A percentile compares a stretch with the other conserved stretches of the same genome.
Conservation (phyloP, 2,329 filamentous ascomycete genomes). For the Aspergillus thermomutatus region DNA sequence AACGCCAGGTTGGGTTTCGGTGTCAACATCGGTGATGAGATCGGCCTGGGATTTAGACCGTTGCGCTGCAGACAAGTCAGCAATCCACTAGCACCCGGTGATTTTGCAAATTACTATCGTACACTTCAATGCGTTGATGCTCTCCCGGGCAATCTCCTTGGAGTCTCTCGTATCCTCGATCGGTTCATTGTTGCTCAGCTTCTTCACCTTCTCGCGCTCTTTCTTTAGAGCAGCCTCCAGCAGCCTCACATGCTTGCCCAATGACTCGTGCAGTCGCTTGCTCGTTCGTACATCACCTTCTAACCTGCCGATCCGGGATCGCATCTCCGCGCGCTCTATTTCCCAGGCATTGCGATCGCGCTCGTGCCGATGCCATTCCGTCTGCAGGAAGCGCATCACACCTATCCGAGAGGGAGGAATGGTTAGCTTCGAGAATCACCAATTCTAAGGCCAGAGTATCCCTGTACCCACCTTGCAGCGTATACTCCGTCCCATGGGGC, state of each 20-base stretch:
- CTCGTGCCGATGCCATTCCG: constrained; percentile 98
- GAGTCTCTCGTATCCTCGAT: constrained; percentile 45
- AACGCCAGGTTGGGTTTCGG: constrained; percentile 45
- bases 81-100: neutral
- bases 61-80: constrained; percentile 32
- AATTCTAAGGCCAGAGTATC: neutral
- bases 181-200: constrained; percentile 49
- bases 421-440: constrained; percentile 17
- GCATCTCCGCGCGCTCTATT: constrained; percentile 99
- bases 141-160: constrained; percentile 46
- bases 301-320: constrained; percentile 88
- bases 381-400: constrained; percentile 98
- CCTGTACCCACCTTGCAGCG: constrained; percentile 59
- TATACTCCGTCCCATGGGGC: constrained; percentile 66
- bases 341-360: constrained; percentile 98
- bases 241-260: constrained; percentile 87
- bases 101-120: constrained; percentile 6
- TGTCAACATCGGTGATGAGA: constrained; percentile 46
- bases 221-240: constrained; percentile 84
- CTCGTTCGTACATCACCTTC: constrained; percentile 85
- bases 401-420: constrained; percentile 49
- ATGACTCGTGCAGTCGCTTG: constrained; percentile 81
- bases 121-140: constrained; percentile 41
- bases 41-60: constrained; percentile 48
- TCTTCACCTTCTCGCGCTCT: constrained; percentile 68